Conservation (phyloP, 2,329 filamentous ascomycete species). For the Talaromyces sp. region DNA sequence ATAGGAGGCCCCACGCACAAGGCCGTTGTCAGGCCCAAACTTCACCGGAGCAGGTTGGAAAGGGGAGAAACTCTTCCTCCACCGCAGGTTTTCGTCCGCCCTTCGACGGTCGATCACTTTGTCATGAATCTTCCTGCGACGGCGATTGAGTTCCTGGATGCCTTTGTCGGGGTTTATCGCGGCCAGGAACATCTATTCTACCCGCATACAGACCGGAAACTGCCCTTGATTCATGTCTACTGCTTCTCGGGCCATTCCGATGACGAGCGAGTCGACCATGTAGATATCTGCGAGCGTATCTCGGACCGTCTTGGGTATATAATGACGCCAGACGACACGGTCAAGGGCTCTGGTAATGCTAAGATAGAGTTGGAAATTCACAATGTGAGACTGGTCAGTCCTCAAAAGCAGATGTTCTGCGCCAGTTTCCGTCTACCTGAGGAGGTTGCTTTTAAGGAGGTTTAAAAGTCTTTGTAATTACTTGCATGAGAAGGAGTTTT, state of each 20-base stretch:
- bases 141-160: slow-evolving; percentile 74
- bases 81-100: slow-evolving; percentile 36
- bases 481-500: background rate
- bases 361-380: slow-evolving; percentile 53
- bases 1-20: slow-evolving; percentile 45
- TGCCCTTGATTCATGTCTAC: slow-evolving; percentile 89
- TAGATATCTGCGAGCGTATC: slow-evolving; percentile 59
- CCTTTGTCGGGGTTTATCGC: slow-evolving; percentile 75
- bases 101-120: slow-evolving; percentile 79
- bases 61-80: slow-evolving; percentile 21
- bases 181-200: slow-evolving; percentile 61
- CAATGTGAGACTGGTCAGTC: slow-evolving; percentile 79
- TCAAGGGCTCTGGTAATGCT: slow-evolving; percentile 49
- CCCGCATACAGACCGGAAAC: slow-evolving; percentile 48
- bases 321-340: slow-evolving; percentile 50
- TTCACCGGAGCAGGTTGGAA: slow-evolving; percentile 17
- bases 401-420: slow-evolving; percentile 95
- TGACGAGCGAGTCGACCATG: slow-evolving; percentile 56
- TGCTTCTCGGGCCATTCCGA: slow-evolving; percentile 84
- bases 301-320: slow-evolving; percentile 54
- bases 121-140: slow-evolving; percentile 96
- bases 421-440: slow-evolving; percentile 80
- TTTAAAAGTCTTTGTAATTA: slow-evolving; percentile 7
- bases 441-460: slow-evolving; percentile 66
- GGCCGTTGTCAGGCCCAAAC: slow-evolving; percentile 46